These are phyloP conservation scores for Cercospora beticola DNA, from an alignment of 2,329 filamentous ascomycete species.

Conservation along the genomic window DNA sequence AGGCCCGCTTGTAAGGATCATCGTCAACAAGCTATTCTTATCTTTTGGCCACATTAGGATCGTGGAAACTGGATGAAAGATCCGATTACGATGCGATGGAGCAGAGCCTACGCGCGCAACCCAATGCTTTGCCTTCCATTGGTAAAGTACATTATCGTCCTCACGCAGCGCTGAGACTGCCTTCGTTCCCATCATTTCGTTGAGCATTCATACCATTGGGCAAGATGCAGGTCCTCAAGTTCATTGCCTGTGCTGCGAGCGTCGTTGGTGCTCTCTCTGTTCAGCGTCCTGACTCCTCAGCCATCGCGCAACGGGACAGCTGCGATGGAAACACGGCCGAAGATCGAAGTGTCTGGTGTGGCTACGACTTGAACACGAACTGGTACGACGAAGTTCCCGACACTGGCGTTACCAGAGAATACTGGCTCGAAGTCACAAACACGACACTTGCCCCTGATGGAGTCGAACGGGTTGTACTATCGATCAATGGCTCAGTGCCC, in stretches of 20 bases:
- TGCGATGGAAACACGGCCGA: slow-evolving; percentile 37
- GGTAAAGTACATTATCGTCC: neutral
- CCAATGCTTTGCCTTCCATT: neutral
- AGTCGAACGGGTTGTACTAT: neutral
- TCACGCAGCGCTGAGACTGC: neutral
- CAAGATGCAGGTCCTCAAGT: neutral
- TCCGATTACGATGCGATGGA: neutral
- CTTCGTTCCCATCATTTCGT: neutral
- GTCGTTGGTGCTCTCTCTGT: slow-evolving; percentile 3
- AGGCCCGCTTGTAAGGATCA: neutral
- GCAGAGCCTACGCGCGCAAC: neutral
- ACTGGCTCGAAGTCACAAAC: neutral
- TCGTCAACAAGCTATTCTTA: neutral
- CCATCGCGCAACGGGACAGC: slow-evolving; percentile 8
- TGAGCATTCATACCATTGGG: neutral
- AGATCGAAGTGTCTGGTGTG: slow-evolving; percentile 35
- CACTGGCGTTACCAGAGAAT: slow-evolving; percentile 30
- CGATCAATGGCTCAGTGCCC: neutral
- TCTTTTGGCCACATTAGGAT: neutral
- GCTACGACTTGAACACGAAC: slow-evolving; percentile 39
- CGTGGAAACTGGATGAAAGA: neutral
- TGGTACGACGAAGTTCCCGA: slow-evolving; percentile 40
- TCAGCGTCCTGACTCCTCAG: neutral
- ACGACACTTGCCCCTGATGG: neutral
- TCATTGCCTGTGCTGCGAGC: neutral